A percentile compares a stretch with the other conserved stretches of the same genome.
Conservation (phyloP, 805 yeast species). For the Zygoascus flipseniorum region DNA sequence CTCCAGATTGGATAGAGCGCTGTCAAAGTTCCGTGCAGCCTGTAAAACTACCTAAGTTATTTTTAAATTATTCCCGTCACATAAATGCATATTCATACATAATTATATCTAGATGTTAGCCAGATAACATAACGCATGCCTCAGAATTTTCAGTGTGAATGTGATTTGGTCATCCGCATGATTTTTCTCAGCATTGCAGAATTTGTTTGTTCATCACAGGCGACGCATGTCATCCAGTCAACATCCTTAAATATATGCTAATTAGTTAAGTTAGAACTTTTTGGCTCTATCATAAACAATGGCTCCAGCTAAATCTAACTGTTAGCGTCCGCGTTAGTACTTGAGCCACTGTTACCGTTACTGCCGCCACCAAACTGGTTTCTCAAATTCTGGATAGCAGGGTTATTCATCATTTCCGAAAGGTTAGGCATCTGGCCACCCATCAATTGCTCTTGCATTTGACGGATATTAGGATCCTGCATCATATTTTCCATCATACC, state of each 20-base stretch:
- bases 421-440: conserved; percentile 56
- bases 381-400: conserved; percentile 66
- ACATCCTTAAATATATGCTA: not conserved
- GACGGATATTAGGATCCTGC: conserved; percentile 71
- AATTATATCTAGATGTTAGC: not conserved
- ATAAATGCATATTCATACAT: not conserved
- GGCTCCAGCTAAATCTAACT: too few species aligned
- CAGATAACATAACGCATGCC: not conserved
- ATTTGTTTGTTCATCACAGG: conserved; percentile 16
- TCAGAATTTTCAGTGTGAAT: conserved; percentile 1
- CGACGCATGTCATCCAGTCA: not conserved
- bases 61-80: not conserved
- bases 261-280: too few species aligned
- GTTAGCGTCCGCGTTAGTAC: not conserved
- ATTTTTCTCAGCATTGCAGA: conserved; percentile 17
- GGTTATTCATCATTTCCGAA: conserved; percentile 70
- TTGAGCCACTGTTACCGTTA: not conserved
- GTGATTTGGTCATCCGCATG: conserved; percentile 1
- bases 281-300: too few species aligned
- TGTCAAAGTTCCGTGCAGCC: not conserved
- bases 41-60: not conserved
- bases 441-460: conserved; percentile 67
- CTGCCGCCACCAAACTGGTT: conserved; percentile 50
- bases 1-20: conserved; percentile 8
- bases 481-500: conserved; percentile 61